Evolutionary conservation across 257 asterid species (phyloP), one percentile per base, ranked within the genome.

Genomic region (Forsythia viridissima): DNA sequence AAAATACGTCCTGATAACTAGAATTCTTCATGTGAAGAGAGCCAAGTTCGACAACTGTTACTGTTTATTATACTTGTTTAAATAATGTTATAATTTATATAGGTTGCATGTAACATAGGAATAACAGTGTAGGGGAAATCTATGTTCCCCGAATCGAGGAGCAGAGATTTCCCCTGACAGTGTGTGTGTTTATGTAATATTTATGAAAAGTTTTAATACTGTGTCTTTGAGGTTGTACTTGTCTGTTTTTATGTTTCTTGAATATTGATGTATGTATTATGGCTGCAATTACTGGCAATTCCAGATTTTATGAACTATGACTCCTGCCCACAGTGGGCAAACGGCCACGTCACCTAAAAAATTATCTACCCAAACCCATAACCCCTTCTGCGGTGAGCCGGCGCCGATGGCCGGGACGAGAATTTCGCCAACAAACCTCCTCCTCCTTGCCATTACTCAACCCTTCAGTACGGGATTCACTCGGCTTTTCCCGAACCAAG

Each of bases 371-470:
- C 34, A 30, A 30, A 24, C 24, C 24, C 24, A 24, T 24, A 24
- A 24, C 24, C 24, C 24, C 24, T 88, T 85, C 87, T 87, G 77
- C 97, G 92, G 75, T 95, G 98, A 74, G 98, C 98, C 5, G 99
- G 98, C 65, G 90, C 86, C 30, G 94, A 91, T 24, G 99, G 90
- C 82, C 99, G 85, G 81, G 89, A 93, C 39, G 88, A 73, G 74
- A 86, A 87, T 80, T 91, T 88, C 66, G 76, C 76, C 16, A 85
- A 65, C 11, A 6, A 21, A 73, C 84, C 81, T 70, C 85, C 79
- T 78, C 82, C n/a, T 76, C 82, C 77, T 79, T 75, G 5, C 73
- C 87, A 38, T 67, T 71, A 70, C 77, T 76, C 55, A 81, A 72
- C 57, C 81, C 85, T 59, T 48, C 87, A 69, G 77, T 68, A 1